These are phyloP conservation scores for Leccinum uliginosum DNA, from an alignment of 768 basidiomycete species.

Conservation along the genomic window DNA sequence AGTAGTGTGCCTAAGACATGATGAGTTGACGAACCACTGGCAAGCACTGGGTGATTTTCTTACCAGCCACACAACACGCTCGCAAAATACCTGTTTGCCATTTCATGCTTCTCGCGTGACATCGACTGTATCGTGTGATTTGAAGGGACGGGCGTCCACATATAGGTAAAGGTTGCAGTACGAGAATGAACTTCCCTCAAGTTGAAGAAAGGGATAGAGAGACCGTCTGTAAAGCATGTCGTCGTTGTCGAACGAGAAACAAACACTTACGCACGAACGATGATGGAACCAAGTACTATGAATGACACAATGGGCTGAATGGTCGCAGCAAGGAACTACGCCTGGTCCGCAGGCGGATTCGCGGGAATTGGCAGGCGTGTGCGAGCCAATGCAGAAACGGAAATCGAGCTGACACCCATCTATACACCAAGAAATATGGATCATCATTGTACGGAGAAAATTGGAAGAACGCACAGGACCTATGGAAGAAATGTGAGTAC, in stretches of 20 bases:
- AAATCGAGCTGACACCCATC: slow-evolving; percentile 93
- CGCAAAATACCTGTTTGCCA: slow-evolving; percentile 81
- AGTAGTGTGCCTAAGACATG: slow-evolving; percentile 62
- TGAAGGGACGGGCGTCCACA: slow-evolving; percentile 29
- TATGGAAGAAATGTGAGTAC: slow-evolving; percentile 18
- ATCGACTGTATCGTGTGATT: too few relatives aligned
- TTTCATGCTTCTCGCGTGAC: slow-evolving; percentile 43
- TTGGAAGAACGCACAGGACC: slow-evolving; percentile 45
- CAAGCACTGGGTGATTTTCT: slow-evolving; percentile 7
- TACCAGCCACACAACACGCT: slow-evolving; percentile 89
- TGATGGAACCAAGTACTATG: slow-evolving; percentile 80
- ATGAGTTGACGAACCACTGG: not conserved
- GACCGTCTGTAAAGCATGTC: slow-evolving; percentile 42
- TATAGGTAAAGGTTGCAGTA: slow-evolving; percentile 42
- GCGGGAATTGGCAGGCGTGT: slow-evolving; percentile 54
- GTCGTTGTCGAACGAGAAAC: not conserved
- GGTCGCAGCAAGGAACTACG: slow-evolving; percentile 66
- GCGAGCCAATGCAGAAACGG: slow-evolving; percentile 74
- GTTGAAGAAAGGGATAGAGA: slow-evolving; percentile 68
- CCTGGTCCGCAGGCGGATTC: slow-evolving; percentile 59
- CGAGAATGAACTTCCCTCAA: slow-evolving; percentile 42
- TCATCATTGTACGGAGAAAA: not conserved
- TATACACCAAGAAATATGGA: slow-evolving; percentile 25
- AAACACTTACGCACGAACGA: slow-evolving; percentile 57
- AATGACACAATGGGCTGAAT: slow-evolving; percentile 86